Percentiles rank a stretch among this genome's conserved stretches.
These are phyloP conservation scores for Exophiala phaeomuriformis DNA, from an alignment of 2,329 filamentous ascomycete genomes.

Conservation along the genomic window DNA sequence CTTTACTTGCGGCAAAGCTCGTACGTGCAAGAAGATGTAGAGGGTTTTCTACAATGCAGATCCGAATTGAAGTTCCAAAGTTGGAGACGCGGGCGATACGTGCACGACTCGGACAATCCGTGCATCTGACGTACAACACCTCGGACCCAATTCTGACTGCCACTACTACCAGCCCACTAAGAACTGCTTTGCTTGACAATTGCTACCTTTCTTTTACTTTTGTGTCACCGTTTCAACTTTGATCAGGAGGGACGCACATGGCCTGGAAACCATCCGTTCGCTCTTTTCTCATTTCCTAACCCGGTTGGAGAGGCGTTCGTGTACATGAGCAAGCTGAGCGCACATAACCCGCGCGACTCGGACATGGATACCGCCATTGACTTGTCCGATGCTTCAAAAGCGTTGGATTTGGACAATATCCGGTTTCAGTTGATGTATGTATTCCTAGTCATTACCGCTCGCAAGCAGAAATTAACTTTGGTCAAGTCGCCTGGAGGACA, in stretches of 20 bases:
- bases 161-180: background rate
- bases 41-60: background rate
- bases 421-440: slow-evolving; percentile 85
- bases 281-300: background rate
- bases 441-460: background rate
- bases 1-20: background rate
- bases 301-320: background rate
- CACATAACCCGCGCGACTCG: slow-evolving; percentile 7
- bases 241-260: background rate
- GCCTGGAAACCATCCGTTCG: background rate
- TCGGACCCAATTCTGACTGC: background rate
- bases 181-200: background rate
- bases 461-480: slow-evolving; percentile 12
- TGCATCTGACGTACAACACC: background rate
- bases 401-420: slow-evolving; percentile 83
- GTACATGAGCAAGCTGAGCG: background rate
- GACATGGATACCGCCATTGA: slow-evolving; percentile 86
- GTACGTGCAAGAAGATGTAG: background rate
- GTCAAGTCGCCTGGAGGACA: slow-evolving; percentile 84
- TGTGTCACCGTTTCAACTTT: background rate
- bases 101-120: background rate
- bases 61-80: background rate
- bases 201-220: background rate
- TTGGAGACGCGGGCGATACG: background rate
- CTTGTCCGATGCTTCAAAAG: slow-evolving; percentile 73